These are phyloP conservation scores for Tetraselmis chui DNA, from an alignment of 139 green algal genomes.

Conservation along the genomic window DNA sequence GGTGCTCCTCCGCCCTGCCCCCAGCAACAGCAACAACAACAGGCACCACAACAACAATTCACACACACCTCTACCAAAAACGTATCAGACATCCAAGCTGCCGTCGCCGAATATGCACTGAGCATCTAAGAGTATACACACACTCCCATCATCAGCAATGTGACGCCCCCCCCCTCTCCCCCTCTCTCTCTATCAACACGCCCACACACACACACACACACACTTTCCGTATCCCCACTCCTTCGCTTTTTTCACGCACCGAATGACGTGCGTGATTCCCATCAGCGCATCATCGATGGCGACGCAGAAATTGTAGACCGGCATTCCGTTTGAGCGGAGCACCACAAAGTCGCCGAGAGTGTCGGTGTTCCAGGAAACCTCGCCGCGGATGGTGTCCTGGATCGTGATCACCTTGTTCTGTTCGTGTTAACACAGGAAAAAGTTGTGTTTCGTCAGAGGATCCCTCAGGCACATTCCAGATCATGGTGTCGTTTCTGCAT, in stretches of 20 bases:
- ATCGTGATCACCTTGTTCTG: slow-evolving; percentile 52
- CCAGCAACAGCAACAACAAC: not conserved
- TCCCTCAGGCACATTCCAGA: no score
- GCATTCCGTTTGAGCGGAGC: slow-evolving; percentile 90
- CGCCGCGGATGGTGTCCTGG: slow-evolving; percentile 80
- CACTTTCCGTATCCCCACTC: no score
- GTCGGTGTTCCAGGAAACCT: slow-evolving; percentile 92
- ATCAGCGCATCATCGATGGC: slow-evolving; percentile 96
- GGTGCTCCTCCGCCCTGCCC: slow-evolving; percentile 90
- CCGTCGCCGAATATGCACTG: not conserved
- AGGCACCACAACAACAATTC: no score
- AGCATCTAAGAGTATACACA: not conserved
- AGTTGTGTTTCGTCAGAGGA: no score
- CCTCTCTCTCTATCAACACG: no score
- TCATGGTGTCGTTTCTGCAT: no score
- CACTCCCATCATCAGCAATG: no score
- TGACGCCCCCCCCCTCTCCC: not conserved
- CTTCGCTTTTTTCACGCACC: no score
- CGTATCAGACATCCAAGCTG: no score
- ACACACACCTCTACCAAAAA: no score
- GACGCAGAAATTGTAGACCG: slow-evolving; percentile 99
- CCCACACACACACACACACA: no score
- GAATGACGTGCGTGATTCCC: slow-evolving; percentile 95
- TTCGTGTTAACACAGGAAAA: no score
- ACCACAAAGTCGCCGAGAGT: slow-evolving; percentile 98